Conservation (phyloP, 257 asterid species). For the Linderniella brevidens region DNA sequence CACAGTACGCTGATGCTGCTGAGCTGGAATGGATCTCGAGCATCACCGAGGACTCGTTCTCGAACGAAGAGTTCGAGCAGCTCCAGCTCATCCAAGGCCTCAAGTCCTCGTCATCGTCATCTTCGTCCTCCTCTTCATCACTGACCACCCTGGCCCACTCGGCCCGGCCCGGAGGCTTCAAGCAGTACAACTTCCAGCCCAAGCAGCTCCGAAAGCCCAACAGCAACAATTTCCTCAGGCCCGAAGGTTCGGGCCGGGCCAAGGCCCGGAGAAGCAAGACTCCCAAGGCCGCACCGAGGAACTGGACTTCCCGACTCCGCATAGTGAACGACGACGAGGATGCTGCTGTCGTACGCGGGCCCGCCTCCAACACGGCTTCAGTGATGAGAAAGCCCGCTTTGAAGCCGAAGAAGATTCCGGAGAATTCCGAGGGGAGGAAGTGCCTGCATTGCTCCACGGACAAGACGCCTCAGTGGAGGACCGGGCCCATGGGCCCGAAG, state of each 20-base stretch:
- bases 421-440: too few species aligned
- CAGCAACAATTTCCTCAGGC: constrained; percentile 9
- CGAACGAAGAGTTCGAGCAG: constrained; percentile 56
- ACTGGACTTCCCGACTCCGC: constrained; percentile 71
- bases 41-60: constrained; percentile 70
- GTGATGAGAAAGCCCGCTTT: too few species aligned
- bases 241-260: constrained; percentile 56
- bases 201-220: constrained; percentile 20
- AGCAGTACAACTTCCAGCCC: constrained; percentile 37
- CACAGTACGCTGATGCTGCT: constrained; percentile 63
- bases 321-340: constrained; percentile 17
- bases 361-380: too few species aligned
- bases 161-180: constrained; percentile 16
- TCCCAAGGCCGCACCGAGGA: constrained; percentile 67
- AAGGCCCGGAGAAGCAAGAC: constrained; percentile 85
- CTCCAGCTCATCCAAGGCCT: constrained; percentile 47
- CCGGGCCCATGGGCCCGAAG: too few species aligned
- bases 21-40: constrained; percentile 63
- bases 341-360: constrained; percentile 3
- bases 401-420: too few species aligned
- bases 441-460: too few species aligned
- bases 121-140: constrained; percentile 8
- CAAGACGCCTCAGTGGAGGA: too few species aligned
- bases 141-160: constrained; percentile 2
- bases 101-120: constrained; percentile 7